These are phyloP conservation scores for Sporothrix euskadiensis DNA, from an alignment of 2,329 filamentous ascomycete genomes.

Conservation along the genomic window DNA sequence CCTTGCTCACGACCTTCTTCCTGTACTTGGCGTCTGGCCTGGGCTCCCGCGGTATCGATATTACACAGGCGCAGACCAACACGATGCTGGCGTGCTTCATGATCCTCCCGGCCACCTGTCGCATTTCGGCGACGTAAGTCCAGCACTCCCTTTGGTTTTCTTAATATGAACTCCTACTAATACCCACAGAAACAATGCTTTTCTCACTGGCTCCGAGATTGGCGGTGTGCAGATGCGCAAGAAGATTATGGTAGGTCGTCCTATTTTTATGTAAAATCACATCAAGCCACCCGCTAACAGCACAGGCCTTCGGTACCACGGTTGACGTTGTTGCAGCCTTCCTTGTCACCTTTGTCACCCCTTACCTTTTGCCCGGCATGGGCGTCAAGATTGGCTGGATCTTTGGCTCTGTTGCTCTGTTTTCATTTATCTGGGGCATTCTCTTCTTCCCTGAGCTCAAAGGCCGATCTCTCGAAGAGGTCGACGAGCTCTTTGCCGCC, in stretches of 20 bases:
- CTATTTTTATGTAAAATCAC: neutral
- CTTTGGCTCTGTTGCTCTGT: constrained; percentile 28
- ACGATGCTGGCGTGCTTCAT: constrained; percentile 30
- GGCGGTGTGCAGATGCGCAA: constrained; percentile 29
- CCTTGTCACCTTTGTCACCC: constrained; percentile 27
- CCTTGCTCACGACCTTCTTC: constrained; percentile 22
- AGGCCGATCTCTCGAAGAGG: constrained; percentile 28
- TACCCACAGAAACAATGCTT: constrained; percentile 24
- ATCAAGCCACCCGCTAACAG: neutral
- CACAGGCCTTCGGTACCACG: constrained; percentile 24
- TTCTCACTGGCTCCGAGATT: constrained; percentile 28
- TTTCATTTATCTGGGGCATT: constrained; percentile 28
- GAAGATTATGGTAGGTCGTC: constrained; percentile 27
- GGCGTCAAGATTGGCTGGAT: constrained; percentile 30
- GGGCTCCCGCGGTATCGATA: neutral
- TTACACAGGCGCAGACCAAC: constrained; percentile 26
- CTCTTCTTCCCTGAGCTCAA: constrained; percentile 30
- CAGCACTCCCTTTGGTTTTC: neutral
- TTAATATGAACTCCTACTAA: neutral
- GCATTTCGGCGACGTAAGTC: constrained; percentile 24
- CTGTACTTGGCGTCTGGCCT: constrained; percentile 28
- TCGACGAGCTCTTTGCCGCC: constrained; percentile 30
- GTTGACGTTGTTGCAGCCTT: constrained; percentile 26
- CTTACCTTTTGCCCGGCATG: constrained; percentile 29
- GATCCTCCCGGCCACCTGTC: constrained; percentile 27